Evolutionary conservation across 2,329 filamentous ascomycete species (phyloP).

Genomic region (Alternaria solani): DNA sequence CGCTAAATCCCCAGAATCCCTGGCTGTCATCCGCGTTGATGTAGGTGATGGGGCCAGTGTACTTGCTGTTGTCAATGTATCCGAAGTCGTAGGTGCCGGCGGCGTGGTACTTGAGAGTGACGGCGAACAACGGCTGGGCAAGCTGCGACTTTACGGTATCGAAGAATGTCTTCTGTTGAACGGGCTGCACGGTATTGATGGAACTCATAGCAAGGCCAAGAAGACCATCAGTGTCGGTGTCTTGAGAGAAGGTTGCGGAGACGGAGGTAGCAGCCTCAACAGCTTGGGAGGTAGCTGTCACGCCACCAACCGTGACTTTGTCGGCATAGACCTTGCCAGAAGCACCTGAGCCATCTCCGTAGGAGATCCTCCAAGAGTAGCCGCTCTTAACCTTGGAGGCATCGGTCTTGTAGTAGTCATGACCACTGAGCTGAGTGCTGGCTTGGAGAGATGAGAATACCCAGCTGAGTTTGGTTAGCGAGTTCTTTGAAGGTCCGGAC

Average conservation of each 20-base stretch:
- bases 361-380: slow-evolving; percentile 67
- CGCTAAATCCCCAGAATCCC: slow-evolving; percentile 70
- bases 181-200: slow-evolving; percentile 65
- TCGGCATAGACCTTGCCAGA: slow-evolving; percentile 72
- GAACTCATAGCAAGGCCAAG: slow-evolving; percentile 67
- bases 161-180: slow-evolving; percentile 65
- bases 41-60: slow-evolving; percentile 66
- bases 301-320: slow-evolving; percentile 67
- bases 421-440: slow-evolving; percentile 59
- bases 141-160: slow-evolving; percentile 64
- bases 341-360: slow-evolving; percentile 71
- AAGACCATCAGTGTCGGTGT: slow-evolving; percentile 65
- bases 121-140: slow-evolving; percentile 64
- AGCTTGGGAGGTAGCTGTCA: slow-evolving; percentile 67
- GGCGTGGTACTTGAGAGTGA: slow-evolving; percentile 62
- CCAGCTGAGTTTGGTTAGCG: slow-evolving; percentile 59
- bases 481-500: background rate
- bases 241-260: slow-evolving; percentile 61
- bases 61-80: slow-evolving; percentile 66
- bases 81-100: slow-evolving; percentile 65
- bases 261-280: slow-evolving; percentile 70
- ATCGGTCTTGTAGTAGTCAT: slow-evolving; percentile 65
- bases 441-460: slow-evolving; percentile 70
- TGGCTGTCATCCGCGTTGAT: slow-evolving; percentile 63
- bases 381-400: slow-evolving; percentile 58